Evolutionary conservation across 371 early-diverging fungal species (phyloP).

Genomic region (Syncephalastrum sp.): DNA sequence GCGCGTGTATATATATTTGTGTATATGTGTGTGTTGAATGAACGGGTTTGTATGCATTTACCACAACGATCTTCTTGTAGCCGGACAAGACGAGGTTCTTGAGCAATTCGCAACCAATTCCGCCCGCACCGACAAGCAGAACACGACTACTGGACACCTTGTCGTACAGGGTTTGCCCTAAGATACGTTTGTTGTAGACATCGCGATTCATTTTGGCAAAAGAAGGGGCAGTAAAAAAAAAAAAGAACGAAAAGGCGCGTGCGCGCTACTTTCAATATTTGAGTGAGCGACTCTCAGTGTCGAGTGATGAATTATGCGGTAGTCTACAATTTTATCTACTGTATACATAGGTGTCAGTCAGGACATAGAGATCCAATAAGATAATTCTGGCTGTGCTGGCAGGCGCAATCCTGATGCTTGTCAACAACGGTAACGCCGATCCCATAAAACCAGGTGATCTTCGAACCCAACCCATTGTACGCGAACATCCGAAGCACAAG

Average conservation of each 20-base stretch:
- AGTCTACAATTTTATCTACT: too few species aligned
- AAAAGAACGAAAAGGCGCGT: constrained; percentile 1
- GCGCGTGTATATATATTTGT: background rate
- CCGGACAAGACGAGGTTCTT: constrained; percentile 93
- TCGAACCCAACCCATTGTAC: too few species aligned
- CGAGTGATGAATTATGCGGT: too few species aligned
- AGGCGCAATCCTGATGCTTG: too few species aligned
- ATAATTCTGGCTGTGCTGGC: too few species aligned
- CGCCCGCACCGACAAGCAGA: constrained; percentile 92
- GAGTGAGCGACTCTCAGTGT: too few species aligned
- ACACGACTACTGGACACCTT: constrained; percentile 46
- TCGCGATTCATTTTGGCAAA: constrained; percentile 29
- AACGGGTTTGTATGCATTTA: constrained; percentile 22
- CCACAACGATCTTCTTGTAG: constrained; percentile 81
- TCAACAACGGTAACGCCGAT: too few species aligned
- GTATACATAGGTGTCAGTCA: too few species aligned
- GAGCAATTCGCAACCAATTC: constrained; percentile 98
- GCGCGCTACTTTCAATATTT: too few species aligned
- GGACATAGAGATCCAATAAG: too few species aligned
- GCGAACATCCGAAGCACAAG: too few species aligned
- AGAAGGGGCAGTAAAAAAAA: constrained; percentile 2
- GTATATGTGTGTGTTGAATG: background rate
- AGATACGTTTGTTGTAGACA: constrained; percentile 28
- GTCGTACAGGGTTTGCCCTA: constrained; percentile 36
- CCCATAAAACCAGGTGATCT: too few species aligned